Conservation (phyloP, 768 basidiomycete species). For the Trametes gibbosa region DNA sequence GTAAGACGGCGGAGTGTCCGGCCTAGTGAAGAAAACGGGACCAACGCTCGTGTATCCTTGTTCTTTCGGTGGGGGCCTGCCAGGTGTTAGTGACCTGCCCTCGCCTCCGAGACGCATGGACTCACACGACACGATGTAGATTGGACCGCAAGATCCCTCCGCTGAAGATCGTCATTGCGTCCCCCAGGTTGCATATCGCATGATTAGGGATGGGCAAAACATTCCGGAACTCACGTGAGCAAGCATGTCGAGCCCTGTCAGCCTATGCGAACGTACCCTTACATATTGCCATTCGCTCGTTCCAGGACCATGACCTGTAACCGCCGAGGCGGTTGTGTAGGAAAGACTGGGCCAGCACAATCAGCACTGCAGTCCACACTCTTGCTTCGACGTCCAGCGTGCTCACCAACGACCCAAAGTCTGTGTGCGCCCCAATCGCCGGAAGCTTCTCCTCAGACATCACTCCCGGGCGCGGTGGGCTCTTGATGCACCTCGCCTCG, state of each 20-base stretch:
- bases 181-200: constrained; percentile 44
- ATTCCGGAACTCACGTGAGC: neutral
- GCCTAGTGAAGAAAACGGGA: constrained; percentile 69
- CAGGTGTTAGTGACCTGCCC: neutral
- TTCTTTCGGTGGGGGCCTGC: constrained; percentile 50
- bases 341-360: constrained; percentile 46
- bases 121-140: constrained; percentile 60
- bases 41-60: constrained; percentile 57
- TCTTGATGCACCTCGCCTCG: constrained; percentile 35
- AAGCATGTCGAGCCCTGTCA: too few relatives aligned
- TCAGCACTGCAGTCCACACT: neutral
- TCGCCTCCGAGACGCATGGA: neutral
- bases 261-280: constrained; percentile 36
- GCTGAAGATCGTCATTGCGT: constrained; percentile 59
- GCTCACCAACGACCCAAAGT: constrained; percentile 35
- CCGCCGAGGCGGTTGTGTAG: constrained; percentile 67
- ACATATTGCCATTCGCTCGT: constrained; percentile 65
- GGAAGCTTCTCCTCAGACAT: constrained; percentile 28
- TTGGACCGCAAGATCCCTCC: constrained; percentile 64
- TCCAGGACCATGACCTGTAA: constrained; percentile 67
- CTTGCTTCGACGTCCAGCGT: neutral
- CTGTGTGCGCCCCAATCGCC: constrained; percentile 36
- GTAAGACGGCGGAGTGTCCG: constrained; percentile 48
- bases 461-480: constrained; percentile 25
- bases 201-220: constrained; percentile 30